phyloP scores from a whole-genome alignment of 148 eudicot genomes.

The Linanthus parryae region DNA sequence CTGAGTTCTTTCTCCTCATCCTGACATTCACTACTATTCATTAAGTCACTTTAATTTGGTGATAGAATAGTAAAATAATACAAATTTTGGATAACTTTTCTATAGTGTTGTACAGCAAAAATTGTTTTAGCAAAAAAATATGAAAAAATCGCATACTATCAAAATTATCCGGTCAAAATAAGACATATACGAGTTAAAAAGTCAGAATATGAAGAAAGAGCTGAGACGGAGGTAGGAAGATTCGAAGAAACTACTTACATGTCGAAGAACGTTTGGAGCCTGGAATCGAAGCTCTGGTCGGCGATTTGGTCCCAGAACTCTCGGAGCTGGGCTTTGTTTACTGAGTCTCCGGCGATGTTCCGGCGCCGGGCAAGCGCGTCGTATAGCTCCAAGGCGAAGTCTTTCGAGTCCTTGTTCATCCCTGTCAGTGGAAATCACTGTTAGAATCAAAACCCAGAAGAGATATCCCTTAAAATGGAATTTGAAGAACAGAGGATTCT shows the following conservation, averaged over 20 bases:
- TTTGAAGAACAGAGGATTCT: too few species aligned
- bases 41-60: too few species aligned
- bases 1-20: too few species aligned
- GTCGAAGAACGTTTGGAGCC: constrained; percentile 56
- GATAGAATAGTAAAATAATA: neutral
- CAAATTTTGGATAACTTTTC: neutral
- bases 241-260: constrained; percentile 22
- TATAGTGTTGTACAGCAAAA: too few species aligned
- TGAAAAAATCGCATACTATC: neutral
- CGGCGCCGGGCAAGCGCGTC: constrained; percentile 43
- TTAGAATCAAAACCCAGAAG: neutral
- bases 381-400: constrained; percentile 42
- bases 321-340: constrained; percentile 35
- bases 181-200: too few species aligned
- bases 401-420: constrained; percentile 51
- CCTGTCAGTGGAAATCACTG: constrained; percentile 24
- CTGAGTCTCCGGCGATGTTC: constrained; percentile 21
- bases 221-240: too few species aligned
- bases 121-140: neutral
- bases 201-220: too few species aligned
- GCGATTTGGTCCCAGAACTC: constrained; percentile 56
- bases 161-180: too few species aligned
- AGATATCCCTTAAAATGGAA: neutral
- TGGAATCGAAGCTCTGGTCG: constrained; percentile 49
- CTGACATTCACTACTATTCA: too few species aligned